Percentiles rank a stretch among this genome's conserved stretches.
phyloP scores from a whole-genome alignment of 1,284 basidiomycete species.

The Trichosporon asahii region DNA sequence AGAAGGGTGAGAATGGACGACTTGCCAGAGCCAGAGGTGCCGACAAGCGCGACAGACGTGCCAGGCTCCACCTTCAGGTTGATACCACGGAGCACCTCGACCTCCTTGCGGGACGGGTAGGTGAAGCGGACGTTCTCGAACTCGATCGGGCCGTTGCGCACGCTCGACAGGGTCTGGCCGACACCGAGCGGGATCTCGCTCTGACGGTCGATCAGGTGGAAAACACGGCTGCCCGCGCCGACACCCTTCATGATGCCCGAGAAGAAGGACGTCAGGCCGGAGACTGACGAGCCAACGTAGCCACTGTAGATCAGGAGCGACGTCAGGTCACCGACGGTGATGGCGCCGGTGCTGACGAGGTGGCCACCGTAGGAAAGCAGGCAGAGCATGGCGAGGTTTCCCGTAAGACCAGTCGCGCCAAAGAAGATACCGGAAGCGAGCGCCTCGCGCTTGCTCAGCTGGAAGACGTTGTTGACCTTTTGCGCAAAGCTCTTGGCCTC shows the following conservation, averaged over 20 bases:
- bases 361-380: slow-evolving; percentile 90
- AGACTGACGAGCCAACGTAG: slow-evolving; percentile 55
- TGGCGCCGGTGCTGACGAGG: slow-evolving; percentile 78
- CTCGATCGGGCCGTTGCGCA: slow-evolving; percentile 63
- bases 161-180: slow-evolving; percentile 60
- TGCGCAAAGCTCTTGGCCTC: slow-evolving; percentile 60
- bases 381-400: slow-evolving; percentile 85
- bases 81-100: slow-evolving; percentile 73
- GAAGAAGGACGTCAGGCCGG: slow-evolving; percentile 53
- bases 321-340: slow-evolving; percentile 86
- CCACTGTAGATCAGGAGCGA: slow-evolving; percentile 90
- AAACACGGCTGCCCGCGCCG: slow-evolving; percentile 87
- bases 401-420: slow-evolving; percentile 88
- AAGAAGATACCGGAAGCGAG: slow-evolving; percentile 89
- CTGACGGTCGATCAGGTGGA: slow-evolving; percentile 80
- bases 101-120: slow-evolving; percentile 77
- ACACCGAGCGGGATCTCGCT: slow-evolving; percentile 66
- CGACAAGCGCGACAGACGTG: slow-evolving; percentile 88
- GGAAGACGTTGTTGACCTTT: slow-evolving; percentile 67
- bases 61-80: slow-evolving; percentile 73
- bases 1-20: slow-evolving; percentile 85
- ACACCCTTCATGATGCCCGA: slow-evolving; percentile 57
- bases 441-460: slow-evolving; percentile 81
- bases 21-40: slow-evolving; percentile 81
- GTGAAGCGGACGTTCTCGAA: slow-evolving; percentile 80